phyloP scores from a whole-genome alignment of 129 eudicot genomes.

The Saposhnikovia divaricata region DNA sequence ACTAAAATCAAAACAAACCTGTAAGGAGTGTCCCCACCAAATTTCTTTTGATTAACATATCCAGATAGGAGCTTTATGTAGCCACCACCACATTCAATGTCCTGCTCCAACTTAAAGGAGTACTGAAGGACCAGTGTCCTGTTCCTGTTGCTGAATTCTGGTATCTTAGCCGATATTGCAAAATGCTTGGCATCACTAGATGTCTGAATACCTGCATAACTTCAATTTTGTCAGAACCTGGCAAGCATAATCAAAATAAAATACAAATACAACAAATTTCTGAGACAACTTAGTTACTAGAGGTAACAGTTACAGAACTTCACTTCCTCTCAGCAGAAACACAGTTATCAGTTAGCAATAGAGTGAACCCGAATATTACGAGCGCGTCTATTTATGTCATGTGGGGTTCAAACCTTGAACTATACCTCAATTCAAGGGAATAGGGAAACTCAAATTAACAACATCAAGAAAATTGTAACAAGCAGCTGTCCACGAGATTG shows the following conservation, averaged over 20 bases:
- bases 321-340: neutral
- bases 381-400: too few species aligned
- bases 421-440: neutral
- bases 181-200: constrained; percentile 12
- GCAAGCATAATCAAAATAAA: neutral
- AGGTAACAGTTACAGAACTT: neutral
- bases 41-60: constrained; percentile 12
- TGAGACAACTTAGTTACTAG: neutral
- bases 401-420: neutral
- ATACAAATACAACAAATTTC: neutral
- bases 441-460: neutral
- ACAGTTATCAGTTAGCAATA: neutral
- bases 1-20: constrained; percentile 7
- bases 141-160: constrained; percentile 10
- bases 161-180: constrained; percentile 10
- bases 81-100: constrained; percentile 14
- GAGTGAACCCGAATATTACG: neutral
- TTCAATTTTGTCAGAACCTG: neutral
- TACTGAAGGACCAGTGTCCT: constrained; percentile 11
- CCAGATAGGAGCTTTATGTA: constrained; percentile 12
- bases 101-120: constrained; percentile 12
- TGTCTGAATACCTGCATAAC: constrained; percentile 11
- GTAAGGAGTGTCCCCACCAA: constrained; percentile 11
- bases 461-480: neutral
- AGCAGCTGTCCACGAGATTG: neutral